phyloP scores from a whole-genome alignment of 371 early-diverging fungal species.

The Rhizopus delemar region DNA sequence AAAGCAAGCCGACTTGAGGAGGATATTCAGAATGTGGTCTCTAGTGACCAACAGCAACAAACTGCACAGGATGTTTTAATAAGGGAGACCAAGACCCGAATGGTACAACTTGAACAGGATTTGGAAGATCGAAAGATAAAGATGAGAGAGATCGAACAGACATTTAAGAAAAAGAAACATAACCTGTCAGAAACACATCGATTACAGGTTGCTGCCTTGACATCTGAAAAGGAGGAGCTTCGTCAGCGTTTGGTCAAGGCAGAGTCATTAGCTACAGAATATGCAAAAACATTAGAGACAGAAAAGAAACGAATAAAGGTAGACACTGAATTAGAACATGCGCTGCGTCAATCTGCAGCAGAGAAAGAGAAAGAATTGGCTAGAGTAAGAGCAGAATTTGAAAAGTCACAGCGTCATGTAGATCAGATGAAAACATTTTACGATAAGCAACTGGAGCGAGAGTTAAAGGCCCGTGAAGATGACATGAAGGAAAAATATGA shows the following conservation, averaged over 20 bases:
- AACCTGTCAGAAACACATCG: slow-evolving; percentile 3
- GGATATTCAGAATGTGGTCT: slow-evolving; percentile 2
- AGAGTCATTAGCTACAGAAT: slow-evolving; percentile 1
- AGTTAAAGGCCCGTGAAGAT: slow-evolving; percentile 6
- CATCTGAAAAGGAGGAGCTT: slow-evolving; percentile 6
- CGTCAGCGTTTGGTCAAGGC: slow-evolving; percentile 6
- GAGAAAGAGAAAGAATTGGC: slow-evolving; percentile 22
- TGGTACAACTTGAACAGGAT: slow-evolving; percentile 1
- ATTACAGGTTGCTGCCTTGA: slow-evolving; percentile 1
- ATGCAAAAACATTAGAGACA: neutral
- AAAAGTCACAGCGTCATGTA: slow-evolving; percentile 2
- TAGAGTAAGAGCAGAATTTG: slow-evolving; percentile 6
- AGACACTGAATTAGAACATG: slow-evolving; percentile 16
- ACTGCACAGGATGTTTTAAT: slow-evolving; percentile 6
- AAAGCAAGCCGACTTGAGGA: slow-evolving; percentile 9
- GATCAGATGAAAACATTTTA: slow-evolving; percentile 5
- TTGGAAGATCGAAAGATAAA: slow-evolving; percentile 1
- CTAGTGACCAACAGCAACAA: neutral
- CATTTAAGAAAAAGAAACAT: neutral
- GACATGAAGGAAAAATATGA: slow-evolving; percentile 5
- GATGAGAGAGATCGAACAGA: neutral
- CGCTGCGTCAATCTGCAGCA: slow-evolving; percentile 16
- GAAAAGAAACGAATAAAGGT: neutral
- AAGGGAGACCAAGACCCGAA: slow-evolving; percentile 7
- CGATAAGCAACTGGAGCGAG: slow-evolving; percentile 10